phyloP scores from a whole-genome alignment of 2,329 filamentous ascomycete species.

The Diaporthe vexans region DNA sequence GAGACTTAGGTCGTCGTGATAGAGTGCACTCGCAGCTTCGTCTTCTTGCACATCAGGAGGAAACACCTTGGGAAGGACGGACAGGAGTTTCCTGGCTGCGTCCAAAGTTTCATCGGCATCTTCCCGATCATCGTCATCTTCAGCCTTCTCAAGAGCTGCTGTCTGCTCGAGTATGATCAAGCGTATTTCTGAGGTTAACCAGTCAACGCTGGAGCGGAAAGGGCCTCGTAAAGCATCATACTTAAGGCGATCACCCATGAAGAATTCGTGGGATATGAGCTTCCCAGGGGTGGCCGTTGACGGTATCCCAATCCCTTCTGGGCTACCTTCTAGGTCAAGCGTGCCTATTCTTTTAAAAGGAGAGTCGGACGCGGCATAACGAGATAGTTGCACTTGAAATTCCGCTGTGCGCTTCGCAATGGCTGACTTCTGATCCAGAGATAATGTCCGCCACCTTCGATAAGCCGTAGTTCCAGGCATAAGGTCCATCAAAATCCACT shows the following conservation, averaged over 20 bases:
- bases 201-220: conserved; percentile 55
- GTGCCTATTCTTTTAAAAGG: conserved; percentile 48
- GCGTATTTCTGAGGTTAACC: conserved; percentile 52
- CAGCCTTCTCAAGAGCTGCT: conserved; percentile 42
- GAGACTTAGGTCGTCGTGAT: conserved; percentile 54
- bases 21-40: conserved; percentile 52
- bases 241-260: conserved; percentile 49
- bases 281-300: conserved; percentile 42
- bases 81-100: conserved; percentile 48
- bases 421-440: conserved; percentile 43
- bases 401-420: conserved; percentile 50
- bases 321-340: conserved; percentile 40
- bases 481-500: conserved; percentile 57
- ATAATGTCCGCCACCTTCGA: conserved; percentile 48
- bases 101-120: conserved; percentile 48
- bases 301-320: background rate
- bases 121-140: conserved; percentile 50
- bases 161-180: conserved; percentile 50
- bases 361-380: conserved; percentile 42
- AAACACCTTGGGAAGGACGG: conserved; percentile 51
- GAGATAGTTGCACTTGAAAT: conserved; percentile 49
- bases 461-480: conserved; percentile 47
- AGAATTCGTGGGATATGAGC: conserved; percentile 53
- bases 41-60: conserved; percentile 43
- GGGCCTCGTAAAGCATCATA: conserved; percentile 54